These are phyloP conservation scores for Tardiomyces digboiensis DNA, from an alignment of 1,139 yeast species.

Conservation along the genomic window DNA sequence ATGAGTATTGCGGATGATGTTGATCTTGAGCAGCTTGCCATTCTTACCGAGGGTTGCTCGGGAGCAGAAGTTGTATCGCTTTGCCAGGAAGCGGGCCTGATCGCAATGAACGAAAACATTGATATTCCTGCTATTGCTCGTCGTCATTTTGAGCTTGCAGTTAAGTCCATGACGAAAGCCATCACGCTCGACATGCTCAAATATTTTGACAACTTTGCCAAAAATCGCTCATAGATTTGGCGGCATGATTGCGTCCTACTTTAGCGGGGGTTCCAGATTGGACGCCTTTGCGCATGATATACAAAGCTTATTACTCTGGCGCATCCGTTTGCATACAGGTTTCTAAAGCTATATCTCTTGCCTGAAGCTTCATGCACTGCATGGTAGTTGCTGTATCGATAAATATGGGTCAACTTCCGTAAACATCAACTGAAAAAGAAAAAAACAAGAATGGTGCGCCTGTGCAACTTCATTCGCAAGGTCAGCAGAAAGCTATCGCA, in stretches of 20 bases:
- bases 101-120: slow-evolving; percentile 76
- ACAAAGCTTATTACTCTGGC: too few relatives aligned
- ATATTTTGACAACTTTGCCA: slow-evolving; percentile 61
- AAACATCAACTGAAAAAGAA: too few relatives aligned
- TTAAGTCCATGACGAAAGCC: slow-evolving; percentile 58
- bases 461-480: background rate
- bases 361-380: too few relatives aligned
- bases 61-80: slow-evolving; percentile 92
- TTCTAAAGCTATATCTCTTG: too few relatives aligned
- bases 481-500: background rate
- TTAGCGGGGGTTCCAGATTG: too few relatives aligned
- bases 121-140: slow-evolving; percentile 43
- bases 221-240: too few relatives aligned
- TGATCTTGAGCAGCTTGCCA: slow-evolving; percentile 44
- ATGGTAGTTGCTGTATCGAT: too few relatives aligned
- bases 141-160: slow-evolving; percentile 65
- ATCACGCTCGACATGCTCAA: slow-evolving; percentile 78
- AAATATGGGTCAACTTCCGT: too few relatives aligned
- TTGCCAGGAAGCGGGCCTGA: slow-evolving; percentile 92
- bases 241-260: too few relatives aligned
- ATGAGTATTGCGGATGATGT: slow-evolving; percentile 39
- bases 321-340: too few relatives aligned
- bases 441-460: background rate
- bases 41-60: slow-evolving; percentile 75
- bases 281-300: too few relatives aligned